Conservation (phyloP, 1,139 yeast species). For the Protomyces inouyei region DNA sequence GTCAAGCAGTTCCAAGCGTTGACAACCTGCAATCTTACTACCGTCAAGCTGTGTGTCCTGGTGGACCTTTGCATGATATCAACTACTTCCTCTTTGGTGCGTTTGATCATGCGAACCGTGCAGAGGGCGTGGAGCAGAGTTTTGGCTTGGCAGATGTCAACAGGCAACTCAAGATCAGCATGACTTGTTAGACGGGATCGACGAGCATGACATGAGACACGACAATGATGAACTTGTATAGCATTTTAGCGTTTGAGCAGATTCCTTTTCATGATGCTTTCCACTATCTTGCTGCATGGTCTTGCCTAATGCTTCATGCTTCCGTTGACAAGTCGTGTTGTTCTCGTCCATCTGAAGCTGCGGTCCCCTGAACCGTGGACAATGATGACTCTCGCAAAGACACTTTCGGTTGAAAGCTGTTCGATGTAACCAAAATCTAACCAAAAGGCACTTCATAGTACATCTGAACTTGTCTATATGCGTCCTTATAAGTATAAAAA, state of each 20-base stretch:
- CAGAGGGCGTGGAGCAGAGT: constrained; percentile 14
- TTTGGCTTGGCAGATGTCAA: constrained; percentile 11
- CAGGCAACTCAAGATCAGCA: constrained; percentile 8
- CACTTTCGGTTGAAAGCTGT: too few relatives aligned
- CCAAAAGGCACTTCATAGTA: too few relatives aligned
- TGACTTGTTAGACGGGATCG: constrained; percentile 3
- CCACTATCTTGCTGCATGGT: too few relatives aligned
- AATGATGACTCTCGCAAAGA: too few relatives aligned
- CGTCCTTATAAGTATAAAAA: too few relatives aligned
- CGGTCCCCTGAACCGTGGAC: too few relatives aligned
- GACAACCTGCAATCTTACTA: constrained; percentile 73
- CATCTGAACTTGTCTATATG: too few relatives aligned
- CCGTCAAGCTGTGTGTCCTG: constrained; percentile 37
- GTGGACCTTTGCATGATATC: neutral
- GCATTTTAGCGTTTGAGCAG: neutral
- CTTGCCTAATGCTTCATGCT: too few relatives aligned
- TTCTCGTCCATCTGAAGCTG: too few relatives aligned
- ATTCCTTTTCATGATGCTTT: too few relatives aligned
- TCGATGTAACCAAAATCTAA: too few relatives aligned
- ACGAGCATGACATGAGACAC: neutral
- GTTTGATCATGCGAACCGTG: constrained; percentile 5
- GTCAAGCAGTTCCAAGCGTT: constrained; percentile 52
- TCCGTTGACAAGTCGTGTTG: too few relatives aligned
- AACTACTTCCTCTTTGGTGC: constrained; percentile 10
- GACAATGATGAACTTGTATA: neutral